phyloP scores from a whole-genome alignment of 208 protist genomes.

The Herpetomonas samuelpessoai region DNA sequence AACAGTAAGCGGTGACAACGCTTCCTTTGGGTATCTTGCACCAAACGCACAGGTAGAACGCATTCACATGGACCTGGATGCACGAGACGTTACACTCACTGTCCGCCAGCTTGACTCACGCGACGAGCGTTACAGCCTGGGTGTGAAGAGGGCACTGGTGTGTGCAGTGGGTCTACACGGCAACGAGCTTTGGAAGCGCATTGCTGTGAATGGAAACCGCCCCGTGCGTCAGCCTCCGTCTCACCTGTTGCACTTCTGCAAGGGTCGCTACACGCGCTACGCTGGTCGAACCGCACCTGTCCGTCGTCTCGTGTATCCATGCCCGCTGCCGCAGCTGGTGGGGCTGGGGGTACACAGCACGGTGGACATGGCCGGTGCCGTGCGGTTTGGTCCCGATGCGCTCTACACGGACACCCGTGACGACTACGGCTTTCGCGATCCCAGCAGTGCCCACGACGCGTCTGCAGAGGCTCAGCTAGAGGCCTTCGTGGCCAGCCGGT shows the following conservation, averaged over 20 bases:
- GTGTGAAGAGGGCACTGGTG: slow-evolving; percentile 21
- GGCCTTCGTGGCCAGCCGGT: slow-evolving; percentile 32
- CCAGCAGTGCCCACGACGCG: background rate
- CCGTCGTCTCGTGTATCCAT: slow-evolving; percentile 33
- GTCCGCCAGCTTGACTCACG: slow-evolving; percentile 6
- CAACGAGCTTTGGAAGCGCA: slow-evolving; percentile 21
- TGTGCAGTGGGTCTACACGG: slow-evolving; percentile 23
- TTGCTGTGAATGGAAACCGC: slow-evolving; percentile 4
- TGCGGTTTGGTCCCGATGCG: slow-evolving; percentile 39
- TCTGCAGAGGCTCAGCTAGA: slow-evolving; percentile 8
- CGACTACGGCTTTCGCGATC: slow-evolving; percentile 11
- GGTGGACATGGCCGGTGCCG: slow-evolving; percentile 27
- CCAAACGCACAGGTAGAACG: too few species aligned
- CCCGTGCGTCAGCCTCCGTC: slow-evolving; percentile 7
- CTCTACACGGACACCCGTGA: slow-evolving; percentile 21
- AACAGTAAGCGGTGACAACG: too few species aligned
- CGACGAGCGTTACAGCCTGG: slow-evolving; percentile 11
- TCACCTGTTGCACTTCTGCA: slow-evolving; percentile 32
- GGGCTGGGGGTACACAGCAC: slow-evolving; percentile 42
- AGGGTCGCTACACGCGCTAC: slow-evolving; percentile 31
- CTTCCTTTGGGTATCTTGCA: too few species aligned
- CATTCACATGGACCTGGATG: too few species aligned
- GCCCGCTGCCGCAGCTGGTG: slow-evolving; percentile 25
- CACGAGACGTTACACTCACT: background rate
- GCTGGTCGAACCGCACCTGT: slow-evolving; percentile 17